phyloP scores from a whole-genome alignment of 2,329 filamentous ascomycete genomes.

The Parastagonospora nodorum region DNA sequence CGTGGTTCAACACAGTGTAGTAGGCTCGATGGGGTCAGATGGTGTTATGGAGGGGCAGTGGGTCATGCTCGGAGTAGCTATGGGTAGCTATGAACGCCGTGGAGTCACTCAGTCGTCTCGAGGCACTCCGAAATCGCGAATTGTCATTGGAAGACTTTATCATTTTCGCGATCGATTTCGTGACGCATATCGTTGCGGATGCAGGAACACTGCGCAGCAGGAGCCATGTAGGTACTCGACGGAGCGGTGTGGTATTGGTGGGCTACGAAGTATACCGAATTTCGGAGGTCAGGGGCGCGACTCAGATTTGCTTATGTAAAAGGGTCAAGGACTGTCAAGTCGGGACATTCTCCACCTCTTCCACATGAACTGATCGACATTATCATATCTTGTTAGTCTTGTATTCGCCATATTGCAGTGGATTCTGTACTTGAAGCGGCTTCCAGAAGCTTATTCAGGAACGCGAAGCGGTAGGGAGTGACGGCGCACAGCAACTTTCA shows the following conservation, averaged over 20 bases:
- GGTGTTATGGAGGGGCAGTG: slow-evolving; percentile 17
- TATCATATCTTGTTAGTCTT: too few relatives aligned
- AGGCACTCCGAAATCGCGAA: slow-evolving; percentile 13
- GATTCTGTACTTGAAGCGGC: too few relatives aligned
- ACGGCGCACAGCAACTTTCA: too few relatives aligned
- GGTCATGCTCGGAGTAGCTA: slow-evolving; percentile 3
- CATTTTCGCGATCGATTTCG: background rate
- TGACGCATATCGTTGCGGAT: background rate
- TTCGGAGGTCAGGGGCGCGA: slow-evolving; percentile 2
- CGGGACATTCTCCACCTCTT: too few relatives aligned
- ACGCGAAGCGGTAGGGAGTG: too few relatives aligned
- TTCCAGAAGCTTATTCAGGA: too few relatives aligned
- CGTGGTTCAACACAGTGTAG: background rate
- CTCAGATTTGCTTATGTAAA: slow-evolving; percentile 31
- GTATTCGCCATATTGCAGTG: too few relatives aligned
- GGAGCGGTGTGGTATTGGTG: slow-evolving; percentile 14
- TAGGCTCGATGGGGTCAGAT: background rate
- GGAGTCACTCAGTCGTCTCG: slow-evolving; percentile 7
- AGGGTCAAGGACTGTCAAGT: slow-evolving; percentile 10
- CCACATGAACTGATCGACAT: too few relatives aligned
- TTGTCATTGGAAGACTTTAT: background rate
- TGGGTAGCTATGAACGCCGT: slow-evolving; percentile 13
- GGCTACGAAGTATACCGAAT: background rate
- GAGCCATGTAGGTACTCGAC: slow-evolving; percentile 28
- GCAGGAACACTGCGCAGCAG: slow-evolving; percentile 6